Conservation (phyloP, 2,329 filamentous ascomycete genomes). For the Aspergillus proliferans region DNA sequence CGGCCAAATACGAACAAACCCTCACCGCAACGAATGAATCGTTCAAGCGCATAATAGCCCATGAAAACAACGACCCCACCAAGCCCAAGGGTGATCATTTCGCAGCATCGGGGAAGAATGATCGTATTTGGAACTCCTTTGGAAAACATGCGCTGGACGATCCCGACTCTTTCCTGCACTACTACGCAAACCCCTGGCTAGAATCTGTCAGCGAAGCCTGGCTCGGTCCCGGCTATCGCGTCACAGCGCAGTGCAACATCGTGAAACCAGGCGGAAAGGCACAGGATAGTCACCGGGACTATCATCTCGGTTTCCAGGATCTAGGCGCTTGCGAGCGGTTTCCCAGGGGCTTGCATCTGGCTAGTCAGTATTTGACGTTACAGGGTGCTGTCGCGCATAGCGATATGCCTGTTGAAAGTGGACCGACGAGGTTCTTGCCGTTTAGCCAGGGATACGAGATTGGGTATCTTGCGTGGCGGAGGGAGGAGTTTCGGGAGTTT, state of each 20-base stretch:
- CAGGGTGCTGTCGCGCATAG: slow-evolving; percentile 59
- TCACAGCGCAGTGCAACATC: slow-evolving; percentile 59
- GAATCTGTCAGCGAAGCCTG: slow-evolving; percentile 47
- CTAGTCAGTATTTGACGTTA: slow-evolving; percentile 54
- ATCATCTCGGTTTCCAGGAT: slow-evolving; percentile 59
- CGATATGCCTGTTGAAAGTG: slow-evolving; percentile 53
- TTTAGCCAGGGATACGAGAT: slow-evolving; percentile 54
- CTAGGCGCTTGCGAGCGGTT: slow-evolving; percentile 41
- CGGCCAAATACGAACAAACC: slow-evolving; percentile 26
- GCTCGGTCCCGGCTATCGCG: slow-evolving; percentile 55
- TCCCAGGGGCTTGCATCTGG: slow-evolving; percentile 49
- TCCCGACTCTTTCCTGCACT: slow-evolving; percentile 48
- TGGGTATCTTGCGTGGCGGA: slow-evolving; percentile 55
- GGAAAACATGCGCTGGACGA: slow-evolving; percentile 53
- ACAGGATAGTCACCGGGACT: slow-evolving; percentile 57
- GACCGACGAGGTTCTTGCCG: slow-evolving; percentile 56
- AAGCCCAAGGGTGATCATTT: slow-evolving; percentile 54
- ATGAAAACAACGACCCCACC: slow-evolving; percentile 32
- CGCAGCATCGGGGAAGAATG: slow-evolving; percentile 50
- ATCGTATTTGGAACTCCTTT: slow-evolving; percentile 62
- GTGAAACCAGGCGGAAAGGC: slow-evolving; percentile 54
- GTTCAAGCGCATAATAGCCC: slow-evolving; percentile 46
- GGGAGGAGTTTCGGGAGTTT: slow-evolving; percentile 47
- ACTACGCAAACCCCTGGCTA: slow-evolving; percentile 58
- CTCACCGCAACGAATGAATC: slow-evolving; percentile 45